Evolutionary conservation across 2,329 filamentous ascomycete genomes (phyloP).

Genomic region (Diplocarpon rosae): DNA sequence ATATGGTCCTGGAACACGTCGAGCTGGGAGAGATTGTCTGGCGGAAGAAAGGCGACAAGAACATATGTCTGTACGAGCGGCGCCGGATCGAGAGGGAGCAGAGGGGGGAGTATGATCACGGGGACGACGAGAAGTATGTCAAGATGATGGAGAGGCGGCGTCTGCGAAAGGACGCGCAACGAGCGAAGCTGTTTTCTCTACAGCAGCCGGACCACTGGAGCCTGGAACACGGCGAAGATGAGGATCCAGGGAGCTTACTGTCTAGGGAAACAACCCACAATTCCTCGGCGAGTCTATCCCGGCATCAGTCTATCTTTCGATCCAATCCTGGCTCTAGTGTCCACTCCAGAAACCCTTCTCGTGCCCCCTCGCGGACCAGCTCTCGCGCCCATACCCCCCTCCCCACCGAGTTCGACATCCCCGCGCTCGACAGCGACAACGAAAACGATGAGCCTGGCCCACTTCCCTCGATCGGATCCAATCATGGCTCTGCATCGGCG

Average conservation of each 20-base stretch:
- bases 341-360: slow-evolving; percentile 21
- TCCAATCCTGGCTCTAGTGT: slow-evolving; percentile 24
- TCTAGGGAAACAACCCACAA: slow-evolving; percentile 22
- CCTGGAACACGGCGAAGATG: slow-evolving; percentile 61
- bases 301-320: slow-evolving; percentile 13
- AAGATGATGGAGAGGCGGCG: slow-evolving; percentile 48
- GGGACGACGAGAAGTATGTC: slow-evolving; percentile 48
- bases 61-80: slow-evolving; percentile 75
- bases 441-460: slow-evolving; percentile 44
- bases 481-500: slow-evolving; percentile 36
- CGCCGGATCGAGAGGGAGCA: slow-evolving; percentile 66
- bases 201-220: slow-evolving; percentile 65
- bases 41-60: slow-evolving; percentile 77
- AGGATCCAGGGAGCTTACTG: slow-evolving; percentile 30
- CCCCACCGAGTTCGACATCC: slow-evolving; percentile 29
- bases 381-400: slow-evolving; percentile 28
- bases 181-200: slow-evolving; percentile 40
- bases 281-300: slow-evolving; percentile 14
- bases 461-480: slow-evolving; percentile 40
- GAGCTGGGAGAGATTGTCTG: slow-evolving; percentile 90
- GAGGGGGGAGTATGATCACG: slow-evolving; percentile 43
- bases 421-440: slow-evolving; percentile 33
- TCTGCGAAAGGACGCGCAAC: slow-evolving; percentile 44
- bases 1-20: slow-evolving; percentile 93
- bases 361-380: slow-evolving; percentile 20